Evolutionary conservation across 495 filamentous ascomycete genomes (phyloP), one percentile per base, ranked within the genome.

Genomic region (Talaromyces ruber): DNA sequence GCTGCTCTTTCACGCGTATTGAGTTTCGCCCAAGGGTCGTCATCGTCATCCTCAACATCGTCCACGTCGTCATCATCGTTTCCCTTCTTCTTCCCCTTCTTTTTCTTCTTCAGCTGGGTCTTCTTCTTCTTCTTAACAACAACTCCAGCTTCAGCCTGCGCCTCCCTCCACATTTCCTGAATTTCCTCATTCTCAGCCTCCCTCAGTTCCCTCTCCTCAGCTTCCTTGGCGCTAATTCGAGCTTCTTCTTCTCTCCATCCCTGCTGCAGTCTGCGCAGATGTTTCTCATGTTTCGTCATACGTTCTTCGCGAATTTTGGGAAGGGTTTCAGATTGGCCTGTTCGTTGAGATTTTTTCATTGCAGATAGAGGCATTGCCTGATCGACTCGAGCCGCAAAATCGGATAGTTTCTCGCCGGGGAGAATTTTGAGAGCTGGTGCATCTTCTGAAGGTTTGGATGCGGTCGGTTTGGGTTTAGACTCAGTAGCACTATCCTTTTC

Each of bases 311-410:
- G 81, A 70, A 69, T 82, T 81, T 74, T 74, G 8, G 71, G 63
- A 0, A 67, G 26, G 25, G 71, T 67, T 4, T 57, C 25, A 4
- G 61, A 58, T 2, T 73, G 25, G n/a, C 63, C 59, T 53, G 64
- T 66, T 50, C 71, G 69, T 12, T 52, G 60, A 0, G 68, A 68
- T 26, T 74, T 73, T 21, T 87, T 82, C 64, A 89, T 74, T 0
- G 80, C 82, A 18, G 84, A 74, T 9, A 98, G 71, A 0, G 94
- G 94, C 24, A 98, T 74, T 2, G 90, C 87, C 28, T 90, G 88
- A 67, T 98, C 88, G 7, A 98, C 94, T 6, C 94, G 86, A 43
- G 89, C 87, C 2, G 84, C 76, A 70, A 96, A 98, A 61, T 94
- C 90, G 1, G 84, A 85, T 62, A 98, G 77, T 26, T 82, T 80